Percentiles rank a stretch among this genome's conserved stretches.
These are phyloP conservation scores for Helminthosporium solani DNA, from an alignment of 2,329 filamentous ascomycete species.

Conservation along the genomic window DNA sequence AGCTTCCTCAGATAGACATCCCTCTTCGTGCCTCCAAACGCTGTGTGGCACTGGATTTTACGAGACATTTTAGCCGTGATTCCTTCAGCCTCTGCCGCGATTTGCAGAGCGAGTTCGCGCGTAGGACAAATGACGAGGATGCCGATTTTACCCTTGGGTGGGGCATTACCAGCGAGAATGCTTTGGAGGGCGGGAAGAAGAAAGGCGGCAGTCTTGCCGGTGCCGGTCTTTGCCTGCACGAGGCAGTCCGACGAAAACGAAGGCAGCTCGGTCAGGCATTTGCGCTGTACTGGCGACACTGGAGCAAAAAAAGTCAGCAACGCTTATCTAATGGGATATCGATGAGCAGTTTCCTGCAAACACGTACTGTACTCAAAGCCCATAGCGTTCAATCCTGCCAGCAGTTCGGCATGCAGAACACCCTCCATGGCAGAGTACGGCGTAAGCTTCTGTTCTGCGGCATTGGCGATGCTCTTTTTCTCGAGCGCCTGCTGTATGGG, in stretches of 20 bases:
- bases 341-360: conserved; percentile 7
- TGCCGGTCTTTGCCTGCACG: conserved; percentile 55
- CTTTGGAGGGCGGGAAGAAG: conserved; percentile 51
- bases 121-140: conserved; percentile 52
- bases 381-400: conserved; percentile 39
- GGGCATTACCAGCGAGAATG: conserved; percentile 40
- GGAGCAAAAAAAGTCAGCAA: conserved; percentile 33
- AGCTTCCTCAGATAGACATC: conserved; percentile 37
- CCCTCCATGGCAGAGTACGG: conserved; percentile 31
- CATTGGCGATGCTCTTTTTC: conserved; percentile 26
- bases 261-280: conserved; percentile 54
- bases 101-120: conserved; percentile 52
- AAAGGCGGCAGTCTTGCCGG: conserved; percentile 54
- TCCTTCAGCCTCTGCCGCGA: conserved; percentile 49
- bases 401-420: conserved; percentile 26
- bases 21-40: conserved; percentile 44
- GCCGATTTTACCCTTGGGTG: conserved; percentile 43
- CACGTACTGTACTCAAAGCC: conserved; percentile 35
- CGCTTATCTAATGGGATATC: conserved; percentile 9
- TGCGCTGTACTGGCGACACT: conserved; percentile 57
- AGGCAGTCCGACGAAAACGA: conserved; percentile 54
- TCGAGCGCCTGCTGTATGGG: neutral
- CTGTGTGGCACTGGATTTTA: conserved; percentile 48
- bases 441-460: conserved; percentile 22
- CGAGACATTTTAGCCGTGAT: conserved; percentile 44